phyloP scores from a whole-genome alignment of 805 yeast species.

The Metschnikowia colocasiae region DNA sequence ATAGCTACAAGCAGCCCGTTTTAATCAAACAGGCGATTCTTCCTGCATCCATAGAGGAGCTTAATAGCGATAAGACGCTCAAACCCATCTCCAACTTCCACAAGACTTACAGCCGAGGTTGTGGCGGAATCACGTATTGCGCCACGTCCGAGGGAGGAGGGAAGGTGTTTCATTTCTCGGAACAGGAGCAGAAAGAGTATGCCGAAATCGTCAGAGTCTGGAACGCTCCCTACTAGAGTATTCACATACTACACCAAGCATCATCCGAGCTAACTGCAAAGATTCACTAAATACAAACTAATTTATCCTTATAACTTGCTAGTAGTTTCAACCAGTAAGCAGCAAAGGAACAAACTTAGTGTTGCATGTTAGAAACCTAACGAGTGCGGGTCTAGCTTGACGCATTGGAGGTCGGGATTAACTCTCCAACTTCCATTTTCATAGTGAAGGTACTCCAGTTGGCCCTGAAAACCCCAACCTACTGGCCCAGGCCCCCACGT shows the following conservation, averaged over 20 bases:
- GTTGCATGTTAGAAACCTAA: background rate
- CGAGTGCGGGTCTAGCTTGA: constrained; percentile 6
- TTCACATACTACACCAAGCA: background rate
- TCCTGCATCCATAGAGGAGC: constrained; percentile 13
- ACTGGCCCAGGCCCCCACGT: constrained; percentile 46
- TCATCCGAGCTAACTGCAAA: background rate
- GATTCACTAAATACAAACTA: background rate
- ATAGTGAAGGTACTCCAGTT: constrained; percentile 10
- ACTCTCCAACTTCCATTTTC: constrained; percentile 15
- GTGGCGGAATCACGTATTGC: constrained; percentile 17
- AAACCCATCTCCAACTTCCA: constrained; percentile 8
- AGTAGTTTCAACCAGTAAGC: no score
- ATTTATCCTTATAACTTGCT: background rate
- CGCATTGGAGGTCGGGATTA: constrained; percentile 17
- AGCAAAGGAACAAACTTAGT: background rate
- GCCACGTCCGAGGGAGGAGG: constrained; percentile 15
- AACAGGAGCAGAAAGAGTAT: constrained; percentile 3
- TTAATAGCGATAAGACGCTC: constrained; percentile 4
- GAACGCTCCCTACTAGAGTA: constrained; percentile 5
- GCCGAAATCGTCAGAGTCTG: constrained; percentile 11
- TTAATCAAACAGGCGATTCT: constrained; percentile 10
- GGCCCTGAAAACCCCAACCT: constrained; percentile 26
- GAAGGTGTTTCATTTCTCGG: constrained; percentile 7
- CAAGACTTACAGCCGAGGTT: constrained; percentile 13
- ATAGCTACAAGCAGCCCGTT: constrained; percentile 9